Percentiles rank a stretch among this genome's conserved stretches.
phyloP scores from a whole-genome alignment of 257 asterid species.

The Solanum sejunctum region DNA sequence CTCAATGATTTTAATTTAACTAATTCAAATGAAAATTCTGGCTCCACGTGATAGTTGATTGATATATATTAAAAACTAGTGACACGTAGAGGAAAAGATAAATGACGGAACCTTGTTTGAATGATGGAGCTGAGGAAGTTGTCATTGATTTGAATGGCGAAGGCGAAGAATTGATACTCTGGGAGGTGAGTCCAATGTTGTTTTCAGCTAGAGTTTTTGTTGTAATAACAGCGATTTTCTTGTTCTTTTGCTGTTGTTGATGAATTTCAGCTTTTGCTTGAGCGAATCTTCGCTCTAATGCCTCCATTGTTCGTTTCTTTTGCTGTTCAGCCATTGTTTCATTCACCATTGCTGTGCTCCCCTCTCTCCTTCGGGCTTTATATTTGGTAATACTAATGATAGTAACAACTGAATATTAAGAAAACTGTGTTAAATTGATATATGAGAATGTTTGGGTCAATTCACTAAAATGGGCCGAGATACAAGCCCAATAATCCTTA shows the following conservation, averaged over 20 bases:
- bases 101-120: conserved; percentile 39
- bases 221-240: conserved; percentile 1
- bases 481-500: neutral
- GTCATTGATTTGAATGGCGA: conserved; percentile 1
- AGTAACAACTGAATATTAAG: too few relatives aligned
- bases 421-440: neutral
- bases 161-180: conserved; percentile 8
- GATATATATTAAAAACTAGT: neutral
- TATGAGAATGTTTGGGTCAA: neutral
- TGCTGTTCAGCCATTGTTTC: conserved; percentile 33
- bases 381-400: neutral
- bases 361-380: neutral
- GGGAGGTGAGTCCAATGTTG: neutral
- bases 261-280: conserved; percentile 56
- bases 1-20: too few relatives aligned
- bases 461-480: neutral
- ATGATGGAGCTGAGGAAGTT: conserved; percentile 6
- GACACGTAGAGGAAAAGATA: neutral
- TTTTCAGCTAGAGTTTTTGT: conserved; percentile 14
- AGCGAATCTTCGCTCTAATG: conserved; percentile 66
- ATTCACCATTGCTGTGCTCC: neutral
- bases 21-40: neutral
- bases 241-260: conserved; percentile 31
- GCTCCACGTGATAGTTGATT: neutral
- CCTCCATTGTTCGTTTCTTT: conserved; percentile 58